Evolutionary conservation across 305 asterid species (phyloP).

Genomic region (Andrographis paniculata): DNA sequence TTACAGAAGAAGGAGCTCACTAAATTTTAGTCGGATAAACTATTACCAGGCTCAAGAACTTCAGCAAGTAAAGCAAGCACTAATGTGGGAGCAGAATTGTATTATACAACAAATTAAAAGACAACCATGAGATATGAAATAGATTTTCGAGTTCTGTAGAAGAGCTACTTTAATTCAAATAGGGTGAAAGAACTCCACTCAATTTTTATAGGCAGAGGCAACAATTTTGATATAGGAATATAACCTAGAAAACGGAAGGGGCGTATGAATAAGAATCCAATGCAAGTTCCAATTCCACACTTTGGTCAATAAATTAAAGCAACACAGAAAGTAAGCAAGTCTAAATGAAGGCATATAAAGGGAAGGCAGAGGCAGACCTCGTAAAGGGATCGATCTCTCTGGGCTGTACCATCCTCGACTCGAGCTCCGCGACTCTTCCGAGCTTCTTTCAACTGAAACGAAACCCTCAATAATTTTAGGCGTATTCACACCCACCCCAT

Average conservation of each 20-base stretch:
- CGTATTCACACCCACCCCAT: no score
- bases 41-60: no score
- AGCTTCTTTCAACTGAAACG: slow-evolving; percentile 71
- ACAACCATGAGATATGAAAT: no score
- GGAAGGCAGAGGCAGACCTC: slow-evolving; percentile 40
- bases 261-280: neutral
- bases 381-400: slow-evolving; percentile 79
- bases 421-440: slow-evolving; percentile 74
- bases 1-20: no score
- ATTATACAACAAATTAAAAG: no score
- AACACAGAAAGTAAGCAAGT: neutral
- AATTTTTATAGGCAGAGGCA: neutral
- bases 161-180: no score
- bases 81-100: no score
- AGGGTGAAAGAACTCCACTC: no score
- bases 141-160: no score
- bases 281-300: neutral
- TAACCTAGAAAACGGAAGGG: neutral
- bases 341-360: neutral
- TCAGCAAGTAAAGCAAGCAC: no score
- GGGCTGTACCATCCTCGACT: slow-evolving; percentile 95
- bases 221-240: slow-evolving; percentile 1
- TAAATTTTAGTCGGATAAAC: no score
- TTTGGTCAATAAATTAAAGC: neutral
- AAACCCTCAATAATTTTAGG: slow-evolving; percentile 12